A percentile compares a stretch with the other conserved stretches of the same genome.
These are phyloP conservation scores for Sphagnum fallax DNA, from an alignment of 228 moss, liverwort and hornwort genomes.

Conservation along the genomic window DNA sequence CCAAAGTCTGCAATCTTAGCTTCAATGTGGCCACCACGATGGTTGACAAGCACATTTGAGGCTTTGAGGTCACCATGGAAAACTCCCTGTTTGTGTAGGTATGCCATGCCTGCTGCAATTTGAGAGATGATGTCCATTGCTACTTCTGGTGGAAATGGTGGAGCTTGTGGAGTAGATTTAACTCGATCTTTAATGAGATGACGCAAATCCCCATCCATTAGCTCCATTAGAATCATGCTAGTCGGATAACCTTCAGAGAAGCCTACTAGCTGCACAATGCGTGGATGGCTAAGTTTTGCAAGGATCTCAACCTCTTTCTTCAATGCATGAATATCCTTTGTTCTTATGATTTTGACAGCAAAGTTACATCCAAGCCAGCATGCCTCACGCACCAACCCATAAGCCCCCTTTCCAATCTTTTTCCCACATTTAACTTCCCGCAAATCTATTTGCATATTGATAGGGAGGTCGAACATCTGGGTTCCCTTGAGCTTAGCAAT, in stretches of 20 bases:
- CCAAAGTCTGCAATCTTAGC: conserved; percentile 9
- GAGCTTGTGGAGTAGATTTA: neutral
- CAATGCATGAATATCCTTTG: neutral
- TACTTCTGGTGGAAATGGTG: neutral
- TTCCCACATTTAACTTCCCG: conserved; percentile 17
- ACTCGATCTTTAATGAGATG: neutral
- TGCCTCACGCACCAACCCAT: conserved; percentile 3
- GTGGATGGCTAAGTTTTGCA: conserved; percentile 1
- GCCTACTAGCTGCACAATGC: conserved; percentile 5
- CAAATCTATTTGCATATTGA: neutral
- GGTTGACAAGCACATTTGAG: neutral
- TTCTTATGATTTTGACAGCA: conserved; percentile 1
- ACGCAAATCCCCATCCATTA: conserved; percentile 3
- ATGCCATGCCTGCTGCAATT: conserved; percentile 10
- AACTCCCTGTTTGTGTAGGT: conserved; percentile 4
- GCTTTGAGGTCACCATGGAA: conserved; percentile 8
- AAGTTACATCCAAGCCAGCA: conserved; percentile 1
- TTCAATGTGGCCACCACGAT: neutral
- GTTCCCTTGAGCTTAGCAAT: neutral
- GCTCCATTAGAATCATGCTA: conserved; percentile 8
- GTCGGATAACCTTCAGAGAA: neutral
- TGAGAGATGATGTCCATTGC: conserved; percentile 3
- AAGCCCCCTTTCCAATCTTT: conserved; percentile 9
- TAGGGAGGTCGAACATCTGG: neutral
- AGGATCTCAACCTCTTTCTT: conserved; percentile 2